Percentiles rank a stretch among this genome's conserved stretches.
Conservation (phyloP, 345 rosid species). For the Rhodamnia rubescens region DNA sequence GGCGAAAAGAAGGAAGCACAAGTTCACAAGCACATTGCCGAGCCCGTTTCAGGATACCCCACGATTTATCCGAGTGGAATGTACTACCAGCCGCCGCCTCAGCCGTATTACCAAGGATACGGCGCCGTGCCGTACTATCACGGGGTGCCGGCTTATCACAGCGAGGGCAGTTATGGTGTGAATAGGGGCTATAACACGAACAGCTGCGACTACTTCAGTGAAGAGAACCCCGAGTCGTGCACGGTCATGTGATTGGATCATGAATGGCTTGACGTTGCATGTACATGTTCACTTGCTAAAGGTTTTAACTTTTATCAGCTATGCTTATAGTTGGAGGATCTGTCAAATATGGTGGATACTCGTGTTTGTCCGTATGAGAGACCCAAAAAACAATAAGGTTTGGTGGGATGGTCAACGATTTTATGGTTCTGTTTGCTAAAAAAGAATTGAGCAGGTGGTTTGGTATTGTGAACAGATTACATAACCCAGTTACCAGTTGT, state of each 20-base stretch:
- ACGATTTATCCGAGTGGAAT: slow-evolving; percentile 1
- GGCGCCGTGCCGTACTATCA: slow-evolving; percentile 2
- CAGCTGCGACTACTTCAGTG: slow-evolving; percentile 4
- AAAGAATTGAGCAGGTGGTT: not conserved
- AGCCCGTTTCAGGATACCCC: slow-evolving; percentile 1
- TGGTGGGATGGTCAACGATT: not conserved
- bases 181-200: not conserved
- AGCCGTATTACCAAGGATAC: not conserved
- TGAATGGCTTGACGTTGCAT: not conserved
- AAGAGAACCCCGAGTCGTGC: slow-evolving; percentile 16
- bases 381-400: not conserved
- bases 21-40: not conserved
- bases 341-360: not conserved
- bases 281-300: not conserved
- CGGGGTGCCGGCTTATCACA: slow-evolving; percentile 17
- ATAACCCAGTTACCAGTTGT: not conserved
- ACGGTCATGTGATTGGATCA: slow-evolving; percentile 12
- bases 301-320: not conserved
- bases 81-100: not conserved
- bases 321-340: not conserved
- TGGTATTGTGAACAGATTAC: not conserved
- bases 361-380: not conserved
- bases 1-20: not conserved
- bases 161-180: slow-evolving; percentile 2
- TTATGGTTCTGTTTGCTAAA: not conserved